Conservation (phyloP, 2,329 filamentous ascomycete genomes). For the Penicillium sp. region DNA sequence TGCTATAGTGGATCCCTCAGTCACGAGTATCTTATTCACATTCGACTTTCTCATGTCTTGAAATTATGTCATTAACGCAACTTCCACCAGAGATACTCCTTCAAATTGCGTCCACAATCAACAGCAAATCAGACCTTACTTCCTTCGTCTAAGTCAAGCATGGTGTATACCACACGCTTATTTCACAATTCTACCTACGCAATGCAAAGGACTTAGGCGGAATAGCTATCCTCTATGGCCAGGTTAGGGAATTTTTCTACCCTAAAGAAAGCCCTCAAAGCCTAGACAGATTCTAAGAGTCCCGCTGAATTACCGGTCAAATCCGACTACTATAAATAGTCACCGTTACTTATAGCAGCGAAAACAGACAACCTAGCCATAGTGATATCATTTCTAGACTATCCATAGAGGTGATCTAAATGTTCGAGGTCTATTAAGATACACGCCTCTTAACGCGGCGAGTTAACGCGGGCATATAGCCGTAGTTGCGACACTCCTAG, state of each 20-base stretch:
- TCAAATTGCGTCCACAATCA: neutral
- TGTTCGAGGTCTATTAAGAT: neutral
- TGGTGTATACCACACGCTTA: neutral
- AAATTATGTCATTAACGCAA: neutral
- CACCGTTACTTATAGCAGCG: no score
- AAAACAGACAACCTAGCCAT: neutral
- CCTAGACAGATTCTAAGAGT: no score
- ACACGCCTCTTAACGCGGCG: neutral
- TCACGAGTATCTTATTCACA: no score
- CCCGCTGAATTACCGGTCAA: neutral
- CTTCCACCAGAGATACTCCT: neutral
- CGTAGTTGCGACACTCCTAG: neutral
- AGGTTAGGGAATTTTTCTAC: neutral
- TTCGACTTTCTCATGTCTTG: no score
- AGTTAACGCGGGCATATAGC: neutral
- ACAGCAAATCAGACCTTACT: neutral
- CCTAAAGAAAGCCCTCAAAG: neutral
- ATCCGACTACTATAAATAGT: neutral
- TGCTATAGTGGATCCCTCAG: no score
- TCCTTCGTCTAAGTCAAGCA: neutral
- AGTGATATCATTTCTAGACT: neutral
- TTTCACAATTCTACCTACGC: neutral
- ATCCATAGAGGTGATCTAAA: neutral
- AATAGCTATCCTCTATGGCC: neutral
- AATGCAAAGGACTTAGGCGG: neutral